Evolutionary conservation across 306 rosid species (phyloP).

Genomic region (Sechiopsis laciniata): DNA sequence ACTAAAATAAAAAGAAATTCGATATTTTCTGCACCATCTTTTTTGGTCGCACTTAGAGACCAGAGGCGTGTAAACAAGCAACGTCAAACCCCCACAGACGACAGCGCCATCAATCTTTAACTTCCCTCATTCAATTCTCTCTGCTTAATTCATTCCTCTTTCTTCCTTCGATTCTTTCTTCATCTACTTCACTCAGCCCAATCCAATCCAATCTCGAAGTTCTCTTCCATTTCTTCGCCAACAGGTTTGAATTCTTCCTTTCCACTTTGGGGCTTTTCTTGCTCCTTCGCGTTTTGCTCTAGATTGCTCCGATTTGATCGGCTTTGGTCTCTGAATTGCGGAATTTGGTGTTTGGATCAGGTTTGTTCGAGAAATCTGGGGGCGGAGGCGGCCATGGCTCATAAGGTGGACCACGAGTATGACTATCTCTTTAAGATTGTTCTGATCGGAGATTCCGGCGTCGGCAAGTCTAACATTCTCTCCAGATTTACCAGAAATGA

Average conservation of each 20-base stretch:
- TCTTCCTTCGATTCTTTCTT: not conserved
- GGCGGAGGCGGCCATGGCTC: constrained; percentile 63
- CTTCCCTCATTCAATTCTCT: not conserved
- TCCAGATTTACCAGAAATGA: constrained; percentile 70
- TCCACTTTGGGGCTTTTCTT: too few relatives aligned
- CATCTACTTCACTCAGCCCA: not conserved
- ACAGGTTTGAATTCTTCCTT: not conserved
- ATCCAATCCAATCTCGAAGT: not conserved
- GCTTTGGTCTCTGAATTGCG: not conserved
- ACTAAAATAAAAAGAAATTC: not conserved
- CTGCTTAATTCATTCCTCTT: not conserved
- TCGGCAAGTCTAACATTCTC: too few relatives aligned
- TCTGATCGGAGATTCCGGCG: too few relatives aligned
- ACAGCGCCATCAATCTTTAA: constrained; percentile 11
- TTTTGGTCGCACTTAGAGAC: not conserved
- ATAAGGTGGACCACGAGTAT: constrained; percentile 35
- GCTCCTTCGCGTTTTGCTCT: not conserved
- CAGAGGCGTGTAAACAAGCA: too few relatives aligned
- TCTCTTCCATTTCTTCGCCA: not conserved
- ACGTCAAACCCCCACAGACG: not conserved
- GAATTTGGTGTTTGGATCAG: constrained; percentile 25
- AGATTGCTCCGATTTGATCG: not conserved
- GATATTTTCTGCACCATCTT: not conserved
- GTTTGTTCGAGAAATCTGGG: constrained; percentile 12
- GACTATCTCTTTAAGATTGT: too few relatives aligned